Evolutionary conservation across 805 yeast species (phyloP), one percentile per base, ranked within the genome.

Genomic region (Candida patagonica): DNA sequence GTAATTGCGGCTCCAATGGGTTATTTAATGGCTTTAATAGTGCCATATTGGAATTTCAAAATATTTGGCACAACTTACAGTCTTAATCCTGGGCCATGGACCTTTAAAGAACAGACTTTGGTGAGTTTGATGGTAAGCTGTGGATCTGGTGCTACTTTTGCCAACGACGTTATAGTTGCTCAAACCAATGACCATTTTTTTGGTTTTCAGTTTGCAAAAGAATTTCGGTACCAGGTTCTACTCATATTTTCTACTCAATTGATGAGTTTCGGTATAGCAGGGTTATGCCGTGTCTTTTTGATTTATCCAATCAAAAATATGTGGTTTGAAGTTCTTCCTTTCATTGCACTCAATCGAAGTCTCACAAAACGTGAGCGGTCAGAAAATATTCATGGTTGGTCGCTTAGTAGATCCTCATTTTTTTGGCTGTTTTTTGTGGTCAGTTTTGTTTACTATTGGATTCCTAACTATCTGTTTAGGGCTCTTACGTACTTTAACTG

Each of bases 201-300:
- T 40, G 44, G 40, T 49, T 51, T 40, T 47, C 54, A 34, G 41
- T 57, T 53, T 68, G 67, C 50, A 45, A 52, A 31, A 15, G 40
- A 46, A 7, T 34, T 40, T 13, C 47, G 58, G 40, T 74, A 70
- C 48, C 72, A 70, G 44, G 54, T 76, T 21, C 53, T 74, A 41
- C 60, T 75, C 29, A 68, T 70, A 29, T 61, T 74, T 54, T 67
- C 79, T 16, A 71, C 81, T 29, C 84, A 79, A 56, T 68, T 71
- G 56, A 61, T 78, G 46, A 85, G 85, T 20, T 76, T 76, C 50
- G 80, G 81, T 35, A 62, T 75, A 29, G 82, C 81, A 37, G 85
- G 85, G 13, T 40, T 78, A 37, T 63, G 74, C 25, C 66, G 80
- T 55, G 66, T 72, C 53, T 65, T 75, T 42, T 66, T 77, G 40